Evolutionary conservation across 768 basidiomycete species (phyloP).

Genomic region (Lactarius indigo): DNA sequence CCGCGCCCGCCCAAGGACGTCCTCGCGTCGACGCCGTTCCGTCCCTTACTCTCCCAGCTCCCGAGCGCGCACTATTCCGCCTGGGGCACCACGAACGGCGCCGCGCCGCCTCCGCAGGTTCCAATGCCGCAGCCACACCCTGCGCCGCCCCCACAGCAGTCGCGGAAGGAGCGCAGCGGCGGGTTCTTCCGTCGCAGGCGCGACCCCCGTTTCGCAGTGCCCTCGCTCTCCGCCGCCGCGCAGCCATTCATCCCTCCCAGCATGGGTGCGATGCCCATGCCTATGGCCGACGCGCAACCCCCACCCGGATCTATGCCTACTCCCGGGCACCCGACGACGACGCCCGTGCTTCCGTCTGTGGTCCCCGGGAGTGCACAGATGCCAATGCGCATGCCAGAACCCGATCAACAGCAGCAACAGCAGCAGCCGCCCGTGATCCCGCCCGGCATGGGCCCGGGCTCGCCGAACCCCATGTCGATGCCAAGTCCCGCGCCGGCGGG

Average conservation of each 20-base stretch:
- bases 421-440: constrained; percentile 3
- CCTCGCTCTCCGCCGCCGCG: constrained; percentile 2
- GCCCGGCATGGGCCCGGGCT: not conserved
- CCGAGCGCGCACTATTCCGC: constrained; percentile 36
- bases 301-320: not conserved
- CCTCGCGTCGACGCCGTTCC: constrained; percentile 56
- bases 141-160: not conserved
- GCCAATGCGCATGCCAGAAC: constrained; percentile 21
- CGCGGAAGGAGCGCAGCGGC: constrained; percentile 12
- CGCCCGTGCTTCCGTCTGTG: not conserved
- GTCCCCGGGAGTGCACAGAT: constrained; percentile 6
- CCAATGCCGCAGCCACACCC: not conserved
- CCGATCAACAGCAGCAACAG: not conserved
- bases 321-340: not conserved
- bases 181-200: constrained; percentile 9
- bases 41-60: constrained; percentile 46
- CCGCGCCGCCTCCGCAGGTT: not conserved
- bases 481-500: constrained; percentile 8
- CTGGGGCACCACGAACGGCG: constrained; percentile 13
- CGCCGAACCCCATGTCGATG: constrained; percentile 10
- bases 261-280: not conserved
- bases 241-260: constrained; percentile 3
- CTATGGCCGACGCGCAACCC: constrained; percentile 13
- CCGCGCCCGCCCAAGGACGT: constrained; percentile 60
- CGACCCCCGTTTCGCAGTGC: not conserved